A percentile compares a stretch with the other conserved stretches of the same genome.
phyloP scores from a whole-genome alignment of 805 yeast species.

The Starmerella bacillaris region DNA sequence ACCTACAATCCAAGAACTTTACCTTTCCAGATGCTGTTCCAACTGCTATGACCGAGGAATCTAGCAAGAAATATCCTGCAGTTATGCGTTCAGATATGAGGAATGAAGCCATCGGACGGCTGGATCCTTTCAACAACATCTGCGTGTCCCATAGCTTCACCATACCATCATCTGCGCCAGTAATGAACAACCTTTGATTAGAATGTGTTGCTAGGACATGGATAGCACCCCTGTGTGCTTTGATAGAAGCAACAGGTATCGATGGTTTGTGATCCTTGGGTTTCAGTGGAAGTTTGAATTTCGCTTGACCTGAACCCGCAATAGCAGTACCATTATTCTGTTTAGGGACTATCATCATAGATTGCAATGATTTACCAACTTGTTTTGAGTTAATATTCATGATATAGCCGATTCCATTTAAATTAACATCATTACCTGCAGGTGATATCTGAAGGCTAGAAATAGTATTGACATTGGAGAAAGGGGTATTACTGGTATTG shows the following conservation, averaged over 20 bases:
- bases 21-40: conserved; percentile 32
- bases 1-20: conserved; percentile 19
- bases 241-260: conserved; percentile 39
- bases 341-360: neutral
- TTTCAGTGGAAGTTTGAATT: neutral
- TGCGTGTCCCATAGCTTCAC: conserved; percentile 63
- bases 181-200: conserved; percentile 46
- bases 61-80: conserved; percentile 33
- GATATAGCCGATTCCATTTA: too few relatives aligned
- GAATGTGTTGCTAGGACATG: conserved; percentile 41
- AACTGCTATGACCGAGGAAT: conserved; percentile 42
- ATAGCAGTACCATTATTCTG: neutral
- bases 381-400: neutral
- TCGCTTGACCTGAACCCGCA: neutral
- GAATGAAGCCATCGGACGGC: conserved; percentile 10
- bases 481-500: neutral
- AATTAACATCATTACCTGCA: too few relatives aligned
- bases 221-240: conserved; percentile 45
- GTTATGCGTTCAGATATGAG: conserved; percentile 32
- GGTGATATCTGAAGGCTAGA: neutral
- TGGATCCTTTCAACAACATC: conserved; percentile 43
- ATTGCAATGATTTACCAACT: neutral
- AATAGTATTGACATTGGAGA: neutral
- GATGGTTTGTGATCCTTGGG: conserved; percentile 3
- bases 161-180: conserved; percentile 61